Conservation (phyloP, 306 rosid species). For the Urtica urens region DNA sequence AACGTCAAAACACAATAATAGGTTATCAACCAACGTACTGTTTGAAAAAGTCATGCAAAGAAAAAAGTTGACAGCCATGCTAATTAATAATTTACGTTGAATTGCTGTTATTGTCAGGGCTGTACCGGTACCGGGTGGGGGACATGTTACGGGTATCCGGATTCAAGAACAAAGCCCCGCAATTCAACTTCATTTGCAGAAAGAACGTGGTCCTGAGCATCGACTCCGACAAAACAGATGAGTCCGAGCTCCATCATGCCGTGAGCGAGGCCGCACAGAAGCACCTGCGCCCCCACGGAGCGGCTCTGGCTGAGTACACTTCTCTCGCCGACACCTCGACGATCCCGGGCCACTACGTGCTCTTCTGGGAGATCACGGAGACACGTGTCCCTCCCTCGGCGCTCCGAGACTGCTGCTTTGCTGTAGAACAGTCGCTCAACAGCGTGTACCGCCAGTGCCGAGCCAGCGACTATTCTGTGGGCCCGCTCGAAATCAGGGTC, state of each 20-base stretch:
- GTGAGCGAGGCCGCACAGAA: slow-evolving; percentile 27
- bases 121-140: slow-evolving; percentile 45
- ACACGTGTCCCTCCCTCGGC: slow-evolving; percentile 26
- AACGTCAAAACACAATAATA: no score
- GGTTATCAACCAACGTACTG: no score
- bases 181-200: slow-evolving; percentile 47
- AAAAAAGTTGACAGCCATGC: no score
- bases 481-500: slow-evolving; percentile 44
- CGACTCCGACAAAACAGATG: slow-evolving; percentile 49
- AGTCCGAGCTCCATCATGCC: slow-evolving; percentile 51
- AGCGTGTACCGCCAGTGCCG: slow-evolving; percentile 45
- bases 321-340: slow-evolving; percentile 37
- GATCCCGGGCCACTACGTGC: slow-evolving; percentile 44
- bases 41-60: background rate
- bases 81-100: no score
- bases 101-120: slow-evolving; percentile 26
- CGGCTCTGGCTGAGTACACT: slow-evolving; percentile 38
- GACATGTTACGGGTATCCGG: slow-evolving; percentile 50
- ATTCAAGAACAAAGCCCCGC: slow-evolving; percentile 60
- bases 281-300: slow-evolving; percentile 24
- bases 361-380: slow-evolving; percentile 48
- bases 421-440: slow-evolving; percentile 39
- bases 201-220: slow-evolving; percentile 47
- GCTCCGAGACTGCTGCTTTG: slow-evolving; percentile 35
- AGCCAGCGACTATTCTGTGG: slow-evolving; percentile 39